phyloP scores from a whole-genome alignment of 1,284 basidiomycete species.

The Ustilago shanxiensis region DNA sequence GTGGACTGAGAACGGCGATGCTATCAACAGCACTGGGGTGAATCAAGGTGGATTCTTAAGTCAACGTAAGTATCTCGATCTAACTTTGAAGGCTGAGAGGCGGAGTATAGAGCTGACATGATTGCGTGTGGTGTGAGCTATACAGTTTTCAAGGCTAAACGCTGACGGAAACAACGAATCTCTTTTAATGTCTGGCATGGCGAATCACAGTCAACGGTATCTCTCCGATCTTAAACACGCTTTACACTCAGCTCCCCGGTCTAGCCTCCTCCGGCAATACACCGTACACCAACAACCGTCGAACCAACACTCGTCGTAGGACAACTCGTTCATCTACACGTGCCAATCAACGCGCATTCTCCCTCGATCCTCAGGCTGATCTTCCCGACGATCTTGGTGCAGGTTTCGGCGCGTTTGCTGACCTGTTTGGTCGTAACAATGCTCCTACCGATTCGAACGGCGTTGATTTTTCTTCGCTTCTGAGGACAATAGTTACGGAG shows the following conservation, averaged over 20 bases:
- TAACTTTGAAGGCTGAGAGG: neutral
- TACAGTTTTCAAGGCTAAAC: conserved; percentile 44
- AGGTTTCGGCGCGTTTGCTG: conserved; percentile 39
- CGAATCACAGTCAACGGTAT: conserved; percentile 30
- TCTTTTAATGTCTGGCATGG: too few relatives aligned
- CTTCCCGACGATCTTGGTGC: conserved; percentile 35
- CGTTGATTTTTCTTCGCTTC: conserved; percentile 37
- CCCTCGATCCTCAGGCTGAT: conserved; percentile 17
- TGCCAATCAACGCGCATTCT: conserved; percentile 21
- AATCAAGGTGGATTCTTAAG: conserved; percentile 29
- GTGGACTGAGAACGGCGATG: conserved; percentile 54
- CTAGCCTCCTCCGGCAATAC: conserved; percentile 11
- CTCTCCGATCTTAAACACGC: conserved; percentile 40
- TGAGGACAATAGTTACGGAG: conserved; percentile 32
- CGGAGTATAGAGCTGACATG: neutral
- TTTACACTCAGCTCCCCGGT: conserved; percentile 44
- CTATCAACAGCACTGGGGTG: conserved; percentile 43
- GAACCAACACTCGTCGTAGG: conserved; percentile 22
- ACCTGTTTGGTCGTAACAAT: conserved; percentile 29
- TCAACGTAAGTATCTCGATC: conserved; percentile 34
- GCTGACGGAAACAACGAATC: neutral
- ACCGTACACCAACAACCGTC: conserved; percentile 13
- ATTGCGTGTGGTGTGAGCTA: neutral
- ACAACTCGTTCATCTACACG: conserved; percentile 6
- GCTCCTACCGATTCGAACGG: conserved; percentile 3